Base-by-base conservation (phyloP, 2,329 filamentous ascomycete genomes). In the Diaporthe destruens region DNA sequence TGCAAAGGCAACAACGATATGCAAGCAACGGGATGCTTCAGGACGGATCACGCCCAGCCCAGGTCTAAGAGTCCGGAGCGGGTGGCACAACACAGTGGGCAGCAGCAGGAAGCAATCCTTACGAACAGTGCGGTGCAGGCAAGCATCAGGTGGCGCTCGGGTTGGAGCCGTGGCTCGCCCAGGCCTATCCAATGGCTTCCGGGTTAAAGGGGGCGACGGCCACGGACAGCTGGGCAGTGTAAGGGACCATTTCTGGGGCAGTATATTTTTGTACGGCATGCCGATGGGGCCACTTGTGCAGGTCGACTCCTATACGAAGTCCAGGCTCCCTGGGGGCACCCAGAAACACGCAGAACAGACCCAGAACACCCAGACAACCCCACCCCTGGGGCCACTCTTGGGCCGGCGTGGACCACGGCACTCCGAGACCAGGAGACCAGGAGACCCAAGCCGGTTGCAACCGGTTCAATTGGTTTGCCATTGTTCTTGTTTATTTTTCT, bases 211-310 rank as follows among this genome's bases (percentile, higher is more conserved):
- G 61, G 61, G 61, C 61, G 32, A 51, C 61, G 61, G 44, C 61
- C 47, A 53, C 61, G 61, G 61, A 39, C 32, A 66, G 61, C 61
- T 66, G 61, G 61, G 61, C 61, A 66, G 61, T 71, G 68, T 71
- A 72, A 18, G 71, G 68, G 67, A 69, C 63, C 67, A 51, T 65
- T 69, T 69, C 39, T 61, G 71, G 44, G 56, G 53, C 61, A 55
- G 73, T 61, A 63, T 77, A 71, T 74, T 73, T 69, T 65, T 39
- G 49, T 76, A 72, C 71, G 76, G 77, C 72, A 65, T 34, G 56
- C 76, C 44, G 4, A 42, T 71, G 36, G 55, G 36, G 51, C 75
- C 73, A 42, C 12, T 59, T 61, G 70, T 73, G 76, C 76, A 77
- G 66, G 8, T 44, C 11, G 44, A 23, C 14, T 36, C 34, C 51